Base-by-base conservation (phyloP, 176 grass and related monocot genomes). In the Elymus sibiricus region DNA sequence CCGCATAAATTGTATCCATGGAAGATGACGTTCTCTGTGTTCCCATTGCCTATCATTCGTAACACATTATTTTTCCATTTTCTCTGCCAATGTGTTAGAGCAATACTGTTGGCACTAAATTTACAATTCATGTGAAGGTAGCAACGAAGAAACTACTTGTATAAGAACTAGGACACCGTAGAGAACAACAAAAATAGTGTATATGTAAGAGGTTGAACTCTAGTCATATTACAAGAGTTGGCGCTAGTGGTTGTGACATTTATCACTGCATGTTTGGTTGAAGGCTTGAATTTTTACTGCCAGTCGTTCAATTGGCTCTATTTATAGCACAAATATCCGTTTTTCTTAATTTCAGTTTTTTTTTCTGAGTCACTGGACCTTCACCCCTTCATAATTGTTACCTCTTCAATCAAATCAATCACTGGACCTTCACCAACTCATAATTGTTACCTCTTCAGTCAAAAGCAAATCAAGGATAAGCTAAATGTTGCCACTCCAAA, bases 401-500 rank as follows among this genome's bases (percentile, higher is more conserved):
- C 74, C 68, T 87, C 26, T 89, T 80, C 74, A 98, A n/a, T n/a
- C n/a, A n/a, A n/a, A n/a, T n/a, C n/a, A n/a, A n/a, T 44, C 43
- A 13, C 43, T 44, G 47, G 15, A 51, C 15, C 47, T 51, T 1
- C 47, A 51, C 0, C 15, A 13, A 14, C 1, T 90, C 5, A 77
- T 74, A 24, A 49, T 39, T 78, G 53, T 79, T 51, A 34, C 74
- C 68, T 87, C 26, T 89, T 80, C n/a, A n/a, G 96, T 83, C 84
- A 94, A 79, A 95, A 91, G 60, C 6, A 89, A 64, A 82, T 89
- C 26, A 92, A 94, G 84, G 86, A 94, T 39, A 98, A 83, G 73
- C 70, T 95, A 88, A 87, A 89, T 40, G 70, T 83, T 88, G 83
- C 90, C 21, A 92, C 83, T 91, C 79, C 85, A 31, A 86, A 86